These are phyloP conservation scores for Galerina marginata DNA, from an alignment of 768 basidiomycete species.

Conservation along the genomic window DNA sequence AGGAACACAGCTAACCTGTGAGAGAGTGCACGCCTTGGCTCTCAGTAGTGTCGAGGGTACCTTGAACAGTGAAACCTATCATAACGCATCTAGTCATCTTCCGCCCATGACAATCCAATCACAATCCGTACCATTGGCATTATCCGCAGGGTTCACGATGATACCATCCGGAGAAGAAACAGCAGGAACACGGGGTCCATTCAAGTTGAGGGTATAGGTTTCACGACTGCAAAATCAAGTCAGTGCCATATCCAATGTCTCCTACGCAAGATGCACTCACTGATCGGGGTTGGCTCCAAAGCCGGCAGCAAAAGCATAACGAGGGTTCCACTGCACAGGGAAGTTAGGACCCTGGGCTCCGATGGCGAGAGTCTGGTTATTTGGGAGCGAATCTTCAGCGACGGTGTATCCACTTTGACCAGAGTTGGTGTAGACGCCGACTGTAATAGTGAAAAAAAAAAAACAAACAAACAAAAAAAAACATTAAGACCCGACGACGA, in stretches of 20 bases:
- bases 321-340: constrained; percentile 51
- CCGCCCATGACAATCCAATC: not conserved
- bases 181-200: constrained; percentile 46
- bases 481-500: not conserved
- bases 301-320: constrained; percentile 47
- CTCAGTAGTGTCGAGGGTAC: constrained; percentile 39
- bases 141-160: constrained; percentile 41
- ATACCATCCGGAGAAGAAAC: constrained; percentile 27
- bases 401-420: constrained; percentile 48
- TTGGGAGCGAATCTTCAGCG: constrained; percentile 40
- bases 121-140: constrained; percentile 30
- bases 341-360: constrained; percentile 49
- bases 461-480: not conserved
- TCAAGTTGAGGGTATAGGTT: constrained; percentile 35
- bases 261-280: constrained; percentile 26
- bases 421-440: constrained; percentile 44
- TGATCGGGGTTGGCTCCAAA: constrained; percentile 49
- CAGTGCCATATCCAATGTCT: not conserved
- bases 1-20: constrained; percentile 28
- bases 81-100: not conserved
- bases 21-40: constrained; percentile 50
- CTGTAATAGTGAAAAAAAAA: constrained; percentile 14
- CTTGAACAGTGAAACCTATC: constrained; percentile 40
- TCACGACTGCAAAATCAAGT: constrained; percentile 35
- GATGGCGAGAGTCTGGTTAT: constrained; percentile 42